Evolutionary conservation across 225 moss, liverwort and hornwort species (phyloP).

Genomic region (Rhytidiadelphus loreus): DNA sequence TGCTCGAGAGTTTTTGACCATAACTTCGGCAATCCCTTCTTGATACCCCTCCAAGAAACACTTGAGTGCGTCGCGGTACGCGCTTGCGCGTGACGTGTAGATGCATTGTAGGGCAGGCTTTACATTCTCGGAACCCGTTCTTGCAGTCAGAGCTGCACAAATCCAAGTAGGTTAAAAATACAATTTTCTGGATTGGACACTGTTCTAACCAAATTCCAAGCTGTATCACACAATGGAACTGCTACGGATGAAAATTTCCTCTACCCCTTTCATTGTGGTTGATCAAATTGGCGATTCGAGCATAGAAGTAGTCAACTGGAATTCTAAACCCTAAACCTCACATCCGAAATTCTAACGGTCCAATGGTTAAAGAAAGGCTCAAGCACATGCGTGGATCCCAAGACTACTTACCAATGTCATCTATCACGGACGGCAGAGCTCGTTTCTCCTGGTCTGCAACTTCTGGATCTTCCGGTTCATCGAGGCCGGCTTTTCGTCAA

Average conservation of each 20-base stretch:
- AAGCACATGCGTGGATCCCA: neutral
- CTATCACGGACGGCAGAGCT: slow-evolving; percentile 34
- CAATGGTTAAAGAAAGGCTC: neutral
- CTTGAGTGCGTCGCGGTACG: slow-evolving; percentile 44
- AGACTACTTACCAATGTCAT: slow-evolving; percentile 44
- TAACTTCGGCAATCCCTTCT: slow-evolving; percentile 54
- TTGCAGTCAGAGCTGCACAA: slow-evolving; percentile 50
- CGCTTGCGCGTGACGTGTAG: slow-evolving; percentile 55
- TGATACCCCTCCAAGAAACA: slow-evolving; percentile 70
- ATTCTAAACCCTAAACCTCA: slow-evolving; percentile 5
- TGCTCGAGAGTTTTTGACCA: neutral
- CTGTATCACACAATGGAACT: neutral
- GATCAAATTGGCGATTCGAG: neutral
- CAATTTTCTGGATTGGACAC: neutral
- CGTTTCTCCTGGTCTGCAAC: slow-evolving; percentile 8
- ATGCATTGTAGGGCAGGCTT: slow-evolving; percentile 47
- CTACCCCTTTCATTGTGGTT: neutral
- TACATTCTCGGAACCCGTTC: slow-evolving; percentile 38
- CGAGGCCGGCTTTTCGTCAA: slow-evolving; percentile 26
- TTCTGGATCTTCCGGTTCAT: slow-evolving; percentile 44
- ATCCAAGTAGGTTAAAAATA: neutral
- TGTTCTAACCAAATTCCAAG: neutral
- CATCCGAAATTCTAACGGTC: neutral
- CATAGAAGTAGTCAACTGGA: neutral
- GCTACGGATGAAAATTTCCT: neutral